Conservation (phyloP, 192 early-diverging fungal species). For the Cetraspora pellucida region DNA sequence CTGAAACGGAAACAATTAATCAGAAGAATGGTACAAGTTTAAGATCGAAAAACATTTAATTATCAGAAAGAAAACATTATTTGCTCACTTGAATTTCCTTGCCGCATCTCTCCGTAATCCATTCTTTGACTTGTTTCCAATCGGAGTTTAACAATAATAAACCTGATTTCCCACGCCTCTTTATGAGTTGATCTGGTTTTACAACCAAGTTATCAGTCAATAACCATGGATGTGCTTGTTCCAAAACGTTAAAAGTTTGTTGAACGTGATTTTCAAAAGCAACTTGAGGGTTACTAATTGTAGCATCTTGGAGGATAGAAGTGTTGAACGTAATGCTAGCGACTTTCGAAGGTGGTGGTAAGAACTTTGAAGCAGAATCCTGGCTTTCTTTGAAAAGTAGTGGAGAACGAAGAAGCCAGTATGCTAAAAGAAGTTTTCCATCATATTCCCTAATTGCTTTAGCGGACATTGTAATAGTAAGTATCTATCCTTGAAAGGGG, state of each 20-base stretch:
- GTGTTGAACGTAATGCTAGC: conserved; percentile 79
- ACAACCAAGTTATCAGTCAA: conserved; percentile 82
- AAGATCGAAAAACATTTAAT: neutral
- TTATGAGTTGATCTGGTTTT: conserved; percentile 99
- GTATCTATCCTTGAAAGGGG: neutral
- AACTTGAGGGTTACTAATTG: conserved; percentile 47
- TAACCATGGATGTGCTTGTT: conserved; percentile 86
- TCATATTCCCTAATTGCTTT: conserved; percentile 97
- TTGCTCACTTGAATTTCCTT: conserved; percentile 73
- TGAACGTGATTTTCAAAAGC: conserved; percentile 67
- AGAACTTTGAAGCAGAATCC: conserved; percentile 62
- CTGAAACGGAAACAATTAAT: conserved; percentile 41
- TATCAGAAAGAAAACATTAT: neutral
- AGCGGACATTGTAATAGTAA: conserved; percentile 64
- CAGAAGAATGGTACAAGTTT: neutral
- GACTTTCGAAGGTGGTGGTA: conserved; percentile 70
- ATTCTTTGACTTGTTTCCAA: conserved; percentile 84
- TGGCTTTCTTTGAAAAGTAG: conserved; percentile 51
- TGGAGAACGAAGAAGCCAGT: conserved; percentile 82
- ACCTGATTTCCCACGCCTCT: conserved; percentile 96
- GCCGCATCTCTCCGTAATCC: conserved; percentile 91
- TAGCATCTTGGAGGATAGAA: conserved; percentile 50
- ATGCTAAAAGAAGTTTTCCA: conserved; percentile 93
- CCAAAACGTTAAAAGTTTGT: conserved; percentile 59
- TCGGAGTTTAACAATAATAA: conserved; percentile 89